phyloP scores from a whole-genome alignment of 768 basidiomycete genomes.

The Sarcomyxa edulis region DNA sequence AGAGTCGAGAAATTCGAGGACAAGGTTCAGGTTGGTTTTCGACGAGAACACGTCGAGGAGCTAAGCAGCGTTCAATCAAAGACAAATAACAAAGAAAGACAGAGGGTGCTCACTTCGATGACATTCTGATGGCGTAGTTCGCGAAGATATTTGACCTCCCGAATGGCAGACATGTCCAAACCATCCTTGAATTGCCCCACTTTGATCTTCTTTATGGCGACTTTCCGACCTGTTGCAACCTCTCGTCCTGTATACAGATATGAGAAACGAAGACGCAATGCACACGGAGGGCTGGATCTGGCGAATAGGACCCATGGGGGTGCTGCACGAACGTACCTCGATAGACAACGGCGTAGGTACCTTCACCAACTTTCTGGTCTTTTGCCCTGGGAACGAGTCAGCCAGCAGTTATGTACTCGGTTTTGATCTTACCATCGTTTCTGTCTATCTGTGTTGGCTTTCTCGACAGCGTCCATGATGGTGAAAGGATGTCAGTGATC shows the following conservation, averaged over 20 bases:
- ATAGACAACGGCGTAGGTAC: slow-evolving; percentile 96
- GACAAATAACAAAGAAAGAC: not conserved
- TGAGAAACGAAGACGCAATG: slow-evolving; percentile 3
- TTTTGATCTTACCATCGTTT: slow-evolving; percentile 49
- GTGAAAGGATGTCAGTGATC: no score
- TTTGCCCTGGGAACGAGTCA: slow-evolving; percentile 50
- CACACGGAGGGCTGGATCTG: not conserved
- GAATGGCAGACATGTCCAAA: slow-evolving; percentile 96
- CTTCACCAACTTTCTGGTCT: slow-evolving; percentile 81
- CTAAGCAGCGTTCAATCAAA: slow-evolving; percentile 32
- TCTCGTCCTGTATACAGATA: slow-evolving; percentile 53
- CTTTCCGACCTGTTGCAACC: slow-evolving; percentile 67
- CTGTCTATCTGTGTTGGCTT: slow-evolving; percentile 69
- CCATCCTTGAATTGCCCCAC: slow-evolving; percentile 97
- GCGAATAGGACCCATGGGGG: no score
- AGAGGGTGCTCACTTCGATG: slow-evolving; percentile 62
- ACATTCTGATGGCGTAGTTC: slow-evolving; percentile 93
- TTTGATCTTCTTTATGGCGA: slow-evolving; percentile 98
- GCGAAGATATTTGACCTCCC: slow-evolving; percentile 95
- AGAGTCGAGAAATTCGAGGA: slow-evolving; percentile 93
- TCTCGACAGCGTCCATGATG: slow-evolving; percentile 89
- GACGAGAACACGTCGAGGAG: slow-evolving; percentile 95
- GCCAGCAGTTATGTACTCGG: slow-evolving; percentile 1
- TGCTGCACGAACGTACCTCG: slow-evolving; percentile 51
- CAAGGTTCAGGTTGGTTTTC: slow-evolving; percentile 94